phyloP scores from a whole-genome alignment of 2,329 filamentous ascomycete genomes.

The Akanthomyces uredinophilus region DNA sequence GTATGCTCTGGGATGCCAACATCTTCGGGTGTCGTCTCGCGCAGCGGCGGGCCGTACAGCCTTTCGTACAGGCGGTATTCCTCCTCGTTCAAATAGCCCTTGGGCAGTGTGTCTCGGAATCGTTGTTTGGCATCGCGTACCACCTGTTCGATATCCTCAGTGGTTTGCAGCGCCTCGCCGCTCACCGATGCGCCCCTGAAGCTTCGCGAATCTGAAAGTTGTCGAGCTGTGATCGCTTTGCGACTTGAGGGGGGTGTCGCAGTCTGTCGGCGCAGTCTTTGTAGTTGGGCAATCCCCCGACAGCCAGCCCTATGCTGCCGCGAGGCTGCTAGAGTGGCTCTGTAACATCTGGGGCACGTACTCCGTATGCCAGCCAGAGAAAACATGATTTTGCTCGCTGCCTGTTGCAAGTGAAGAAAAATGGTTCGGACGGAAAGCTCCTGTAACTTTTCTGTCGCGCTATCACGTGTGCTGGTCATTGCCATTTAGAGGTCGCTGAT shows the following conservation, averaged over 20 bases:
- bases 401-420: background rate
- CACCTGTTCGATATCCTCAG: conserved; percentile 50
- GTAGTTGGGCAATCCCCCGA: background rate
- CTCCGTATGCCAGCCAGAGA: conserved; percentile 7
- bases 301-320: conserved; percentile 1
- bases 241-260: background rate
- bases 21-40: conserved; percentile 56
- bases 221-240: conserved; percentile 20
- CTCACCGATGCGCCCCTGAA: conserved; percentile 20
- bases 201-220: conserved; percentile 26
- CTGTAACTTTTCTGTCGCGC: conserved; percentile 6
- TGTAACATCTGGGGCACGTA: conserved; percentile 13
- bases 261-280: background rate
- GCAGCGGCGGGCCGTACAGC: conserved; percentile 71
- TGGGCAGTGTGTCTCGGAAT: conserved; percentile 73
- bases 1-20: conserved; percentile 43
- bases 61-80: conserved; percentile 74
- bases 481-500: conserved; percentile 11
- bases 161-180: background rate
- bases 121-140: conserved; percentile 68
- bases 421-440: background rate
- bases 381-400: conserved; percentile 6
- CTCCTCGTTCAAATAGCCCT: conserved; percentile 60
- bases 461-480: conserved; percentile 15
- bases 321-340: background rate